Evolutionary conservation across 495 filamentous ascomycete species (phyloP), one percentile per base, ranked within the genome.

Genomic region (Filosporella fistucella): DNA sequence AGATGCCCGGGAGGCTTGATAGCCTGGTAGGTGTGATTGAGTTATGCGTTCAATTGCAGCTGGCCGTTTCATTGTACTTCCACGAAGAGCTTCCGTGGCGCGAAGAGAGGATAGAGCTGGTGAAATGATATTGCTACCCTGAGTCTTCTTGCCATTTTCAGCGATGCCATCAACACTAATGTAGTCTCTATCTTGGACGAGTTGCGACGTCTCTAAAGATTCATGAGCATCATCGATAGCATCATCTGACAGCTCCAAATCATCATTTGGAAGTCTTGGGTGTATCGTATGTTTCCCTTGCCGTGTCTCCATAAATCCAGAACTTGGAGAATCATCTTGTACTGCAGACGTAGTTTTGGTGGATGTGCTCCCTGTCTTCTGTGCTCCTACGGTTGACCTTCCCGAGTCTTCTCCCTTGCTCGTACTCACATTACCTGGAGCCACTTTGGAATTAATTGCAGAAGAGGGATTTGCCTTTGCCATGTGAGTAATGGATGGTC

Each of bases 1-100:
- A 5, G 83, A 84, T n/a, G 77, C 77, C 36, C 81, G 66, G 1
- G 83, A 85, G 11, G 70, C 66, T 17, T 61, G 65, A 41, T 63
- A 70, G 2, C 65, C 68, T 6, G 73, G 66, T 5, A 73, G 57
- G 52, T 74, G 67, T 12, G 79, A 71, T 24, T 69, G 68, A 42
- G 70, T 76, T 37, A 85, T 76, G 17, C 74, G 69, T 39, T 78
- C 69, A 51, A 77, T 71, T 11, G 72, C 65, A 26, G 63, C 60
- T 2, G 75, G 72, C 37, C 58, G 43, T 36, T 52, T 60, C 12
- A 35, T 11, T n/a, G 44, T 14, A 29, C 26, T 43, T 17, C 18
- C 20, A 18, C 44, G 39, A 8, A 49, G 35, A 4, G 45, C 34
- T 11, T 51, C 47, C 18, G 57, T 29, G 5, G 50, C 47, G 22